phyloP scores from a whole-genome alignment of 1,139 yeast species.

The Sporopachydermia cereana region DNA sequence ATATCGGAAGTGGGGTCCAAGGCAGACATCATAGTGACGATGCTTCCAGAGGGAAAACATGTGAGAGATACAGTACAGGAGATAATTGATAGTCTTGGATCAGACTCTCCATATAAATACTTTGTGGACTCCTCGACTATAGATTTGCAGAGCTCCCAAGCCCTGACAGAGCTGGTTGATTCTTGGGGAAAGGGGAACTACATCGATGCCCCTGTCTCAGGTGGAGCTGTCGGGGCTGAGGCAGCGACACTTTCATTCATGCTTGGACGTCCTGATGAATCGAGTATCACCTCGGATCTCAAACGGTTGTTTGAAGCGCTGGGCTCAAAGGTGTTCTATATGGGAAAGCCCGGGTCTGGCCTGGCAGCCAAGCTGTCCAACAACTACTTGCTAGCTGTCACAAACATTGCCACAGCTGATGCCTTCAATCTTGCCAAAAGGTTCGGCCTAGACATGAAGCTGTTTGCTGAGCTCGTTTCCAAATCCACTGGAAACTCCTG shows the following conservation, averaged over 20 bases:
- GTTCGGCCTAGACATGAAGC: conserved; percentile 37
- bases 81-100: conserved; percentile 21
- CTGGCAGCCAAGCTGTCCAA: conserved; percentile 49
- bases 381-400: conserved; percentile 45
- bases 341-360: conserved; percentile 47
- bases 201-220: conserved; percentile 52
- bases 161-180: conserved; percentile 19
- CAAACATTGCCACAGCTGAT: conserved; percentile 50
- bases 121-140: conserved; percentile 45
- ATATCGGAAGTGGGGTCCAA: conserved; percentile 30
- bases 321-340: conserved; percentile 44
- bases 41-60: conserved; percentile 52
- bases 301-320: conserved; percentile 29
- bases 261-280: conserved; percentile 32
- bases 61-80: conserved; percentile 35
- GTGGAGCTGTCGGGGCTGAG: conserved; percentile 50
- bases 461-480: conserved; percentile 41
- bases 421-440: conserved; percentile 47
- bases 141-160: conserved; percentile 39
- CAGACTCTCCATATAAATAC: conserved; percentile 13
- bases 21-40: conserved; percentile 36
- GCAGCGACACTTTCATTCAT: conserved; percentile 46
- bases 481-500: conserved; percentile 51
- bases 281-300: conserved; percentile 9
- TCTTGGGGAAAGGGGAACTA: conserved; percentile 21